Evolutionary conservation across 108 stramenopile species (phyloP), one percentile per base, ranked within the genome.

Genomic region (Skeletonema grethae): DNA sequence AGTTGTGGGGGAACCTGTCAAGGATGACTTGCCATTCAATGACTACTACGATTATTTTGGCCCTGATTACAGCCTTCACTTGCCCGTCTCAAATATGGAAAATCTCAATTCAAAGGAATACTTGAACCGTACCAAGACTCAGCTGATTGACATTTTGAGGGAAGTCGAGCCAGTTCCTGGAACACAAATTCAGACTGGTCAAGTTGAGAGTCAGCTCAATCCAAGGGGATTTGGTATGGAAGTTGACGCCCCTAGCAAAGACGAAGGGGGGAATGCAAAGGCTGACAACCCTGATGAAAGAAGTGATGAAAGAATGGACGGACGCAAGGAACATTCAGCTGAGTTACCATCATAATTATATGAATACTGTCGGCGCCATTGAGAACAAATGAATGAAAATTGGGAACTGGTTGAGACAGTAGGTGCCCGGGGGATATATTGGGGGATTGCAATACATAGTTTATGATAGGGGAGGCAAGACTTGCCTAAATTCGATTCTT

Each of bases 21-120:
- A 94, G 82, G 94, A 98, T 80, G 90, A 90, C 63, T 78, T 99
- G 28, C 98, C 99, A 39, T 97, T 95, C 82, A 98, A 98, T 73
- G 97, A 98, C 72, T 99, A 99, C 84, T 98, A 97, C 73, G 98
- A 98, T 84, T 99, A 98, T 85, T 99, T 92, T 82, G 97, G 97
- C 29, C 99, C 99, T 3, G 99, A 99, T 71, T 98, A 98, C 82
- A 83, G 93, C 46, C 84, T 99, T 57, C 97, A 99, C 75, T 76
- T 99, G 59, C 97, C 96, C 10, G 93, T 94, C 7, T 90, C 85
- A 73, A 98, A 98, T 83, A 98, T 98, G 99, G 97, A 96, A 71
- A 98, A 99, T 80, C 82, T 95, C 53, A 99, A 99, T 83, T 90
- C 91, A 7, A 76, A 76, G 30, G 84, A 91, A 45, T 96, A 97